Base-by-base conservation (phyloP, 306 rosid genomes). In the Ormosia emarginata region DNA sequence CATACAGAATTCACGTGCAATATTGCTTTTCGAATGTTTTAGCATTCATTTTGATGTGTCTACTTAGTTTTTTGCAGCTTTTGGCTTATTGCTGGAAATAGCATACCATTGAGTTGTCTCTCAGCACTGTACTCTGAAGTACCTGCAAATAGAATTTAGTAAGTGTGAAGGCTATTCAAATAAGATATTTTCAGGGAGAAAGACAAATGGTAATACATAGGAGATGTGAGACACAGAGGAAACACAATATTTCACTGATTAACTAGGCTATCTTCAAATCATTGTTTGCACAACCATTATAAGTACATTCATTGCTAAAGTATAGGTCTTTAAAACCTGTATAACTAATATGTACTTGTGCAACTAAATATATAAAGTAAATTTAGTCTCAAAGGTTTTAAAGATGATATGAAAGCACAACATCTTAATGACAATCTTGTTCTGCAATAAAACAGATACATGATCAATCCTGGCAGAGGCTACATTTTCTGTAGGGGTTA, bases 81-180 rank as follows among this genome's bases (percentile, higher is more conserved):
- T 32, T 90, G 89, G 57, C 82, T 90, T 50, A 53, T 88, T 87
- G 89, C 88, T 39, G 98, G 91, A 84, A 95, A 93, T 32, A 95
- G 79, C 73, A 93, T 50, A 83, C 92, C 94, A 82, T 92, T 92
- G 71, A 95, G 91, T 52, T 89, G 96, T 77, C 93, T 90, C 90
- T 95, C 98, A 0, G 99, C 99, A 66, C 97, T 75, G 79, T 90
- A 93, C 73, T 93, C 97, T 0, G 99, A 95, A 0, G 88, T 88
- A 93, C 99, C 99, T 95, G 93, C 81, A 88, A 87, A 82, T 2
- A 68, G 14, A 62, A 62, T 44, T 67, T 59, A 37, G 46, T 63
- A 15, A 29, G 39, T 50, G 53, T 10, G 70, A 83, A 82, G 5
- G 14, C 52, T 46, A n/a, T 46, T 46, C 3, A 43, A n/a, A 52